A percentile compares a stretch with the other conserved stretches of the same genome.
Evolutionary conservation across 2,329 filamentous ascomycete genomes (phyloP).

Genomic region (Sclerotinia borealis): DNA sequence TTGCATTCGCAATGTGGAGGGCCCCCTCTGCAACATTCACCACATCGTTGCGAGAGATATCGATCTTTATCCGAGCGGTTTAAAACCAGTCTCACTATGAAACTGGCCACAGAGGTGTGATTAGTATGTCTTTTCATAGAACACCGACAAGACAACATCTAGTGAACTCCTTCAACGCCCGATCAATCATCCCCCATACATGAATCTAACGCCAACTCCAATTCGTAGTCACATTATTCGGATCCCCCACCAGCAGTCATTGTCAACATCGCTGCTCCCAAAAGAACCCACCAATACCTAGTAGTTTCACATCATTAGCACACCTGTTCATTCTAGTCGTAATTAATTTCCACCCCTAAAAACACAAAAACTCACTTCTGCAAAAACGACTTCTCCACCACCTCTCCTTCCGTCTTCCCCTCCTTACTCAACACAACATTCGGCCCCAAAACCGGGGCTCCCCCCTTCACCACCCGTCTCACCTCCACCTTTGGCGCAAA

Average conservation of each 20-base stretch:
- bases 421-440: constrained; percentile 56
- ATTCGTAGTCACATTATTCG: constrained; percentile 31
- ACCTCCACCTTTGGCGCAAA: constrained; percentile 56
- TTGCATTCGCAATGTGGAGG: neutral
- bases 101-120: no score
- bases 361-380: constrained; percentile 51
- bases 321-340: neutral
- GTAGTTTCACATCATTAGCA: constrained; percentile 1
- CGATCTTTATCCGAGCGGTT: neutral
- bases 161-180: neutral
- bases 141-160: neutral
- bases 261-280: constrained; percentile 46
- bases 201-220: neutral
- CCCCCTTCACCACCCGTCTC: constrained; percentile 42
- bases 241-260: constrained; percentile 46
- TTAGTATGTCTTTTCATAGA: neutral
- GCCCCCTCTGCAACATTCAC: neutral
- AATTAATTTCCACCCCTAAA: neutral
- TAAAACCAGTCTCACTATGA: no score
- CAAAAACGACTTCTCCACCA: constrained; percentile 56
- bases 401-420: constrained; percentile 50
- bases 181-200: neutral
- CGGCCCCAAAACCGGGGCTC: constrained; percentile 55
- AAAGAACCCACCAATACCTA: constrained; percentile 59
- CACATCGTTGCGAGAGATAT: neutral